Percentiles rank a stretch among this genome's conserved stretches.
These are phyloP conservation scores for Geotrichum europaeum DNA, from an alignment of 1,139 yeast genomes.

Conservation along the genomic window DNA sequence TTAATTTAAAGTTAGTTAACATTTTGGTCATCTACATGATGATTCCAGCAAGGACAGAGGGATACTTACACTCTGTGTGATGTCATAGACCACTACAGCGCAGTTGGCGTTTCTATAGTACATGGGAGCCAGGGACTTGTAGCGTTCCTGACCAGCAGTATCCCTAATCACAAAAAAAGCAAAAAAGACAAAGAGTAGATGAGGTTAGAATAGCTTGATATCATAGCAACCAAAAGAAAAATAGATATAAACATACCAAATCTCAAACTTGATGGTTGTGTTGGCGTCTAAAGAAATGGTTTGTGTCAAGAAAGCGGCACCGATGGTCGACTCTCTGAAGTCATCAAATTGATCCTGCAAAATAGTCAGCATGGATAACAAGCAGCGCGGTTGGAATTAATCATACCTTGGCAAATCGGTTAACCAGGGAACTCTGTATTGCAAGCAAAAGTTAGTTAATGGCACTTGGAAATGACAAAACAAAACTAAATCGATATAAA, in stretches of 20 bases:
- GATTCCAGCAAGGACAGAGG: not conserved
- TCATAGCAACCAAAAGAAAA: slow-evolving; percentile 30
- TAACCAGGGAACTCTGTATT: slow-evolving; percentile 59
- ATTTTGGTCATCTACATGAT: not conserved
- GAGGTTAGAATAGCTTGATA: slow-evolving; percentile 21
- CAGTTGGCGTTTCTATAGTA: slow-evolving; percentile 85
- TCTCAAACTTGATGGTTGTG: slow-evolving; percentile 44
- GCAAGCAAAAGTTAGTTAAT: slow-evolving; percentile 28
- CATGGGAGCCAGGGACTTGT: slow-evolving; percentile 85
- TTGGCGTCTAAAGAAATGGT: slow-evolving; percentile 60
- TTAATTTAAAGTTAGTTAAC: slow-evolving; percentile 1
- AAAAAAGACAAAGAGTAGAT: not conserved
- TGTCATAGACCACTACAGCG: slow-evolving; percentile 77
- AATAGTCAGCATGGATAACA: slow-evolving; percentile 1
- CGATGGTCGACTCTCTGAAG: slow-evolving; percentile 89
- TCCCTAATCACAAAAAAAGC: slow-evolving; percentile 48
- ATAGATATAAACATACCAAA: slow-evolving; percentile 33
- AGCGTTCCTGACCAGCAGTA: slow-evolving; percentile 91
- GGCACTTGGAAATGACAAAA: not conserved
- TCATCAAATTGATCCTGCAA: slow-evolving; percentile 76
- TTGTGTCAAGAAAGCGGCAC: slow-evolving; percentile 95
- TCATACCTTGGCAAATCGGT: slow-evolving; percentile 70
- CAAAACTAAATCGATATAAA: not conserved
- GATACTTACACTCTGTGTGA: slow-evolving; percentile 45
- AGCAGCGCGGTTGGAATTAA: not conserved